Evolutionary conservation across 176 grass and related monocot genomes (phyloP).

Genomic region (Eleusine indica): DNA sequence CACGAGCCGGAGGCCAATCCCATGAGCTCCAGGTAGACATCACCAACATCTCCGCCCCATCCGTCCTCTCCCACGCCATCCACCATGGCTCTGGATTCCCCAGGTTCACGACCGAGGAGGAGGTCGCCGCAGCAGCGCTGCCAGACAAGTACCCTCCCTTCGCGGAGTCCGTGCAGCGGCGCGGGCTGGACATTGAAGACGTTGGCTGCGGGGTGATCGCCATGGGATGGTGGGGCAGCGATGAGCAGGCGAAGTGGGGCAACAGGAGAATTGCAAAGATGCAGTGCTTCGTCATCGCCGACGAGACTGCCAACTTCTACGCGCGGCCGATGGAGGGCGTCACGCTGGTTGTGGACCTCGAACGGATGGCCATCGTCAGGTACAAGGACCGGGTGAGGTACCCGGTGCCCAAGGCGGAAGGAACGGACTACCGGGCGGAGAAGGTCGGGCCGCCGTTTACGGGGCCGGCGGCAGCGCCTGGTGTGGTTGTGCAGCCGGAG

Average conservation of each 20-base stretch:
- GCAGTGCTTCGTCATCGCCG: constrained; percentile 46
- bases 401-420: constrained; percentile 53
- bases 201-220: not conserved
- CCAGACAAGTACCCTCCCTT: not conserved
- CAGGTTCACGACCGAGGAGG: not conserved
- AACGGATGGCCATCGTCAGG: constrained; percentile 60
- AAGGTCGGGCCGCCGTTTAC: constrained; percentile 10
- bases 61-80: not conserved
- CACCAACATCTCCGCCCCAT: not conserved
- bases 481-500: constrained; percentile 2
- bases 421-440: constrained; percentile 55
- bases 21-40: not conserved
- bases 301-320: constrained; percentile 59
- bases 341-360: constrained; percentile 65
- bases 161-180: not conserved
- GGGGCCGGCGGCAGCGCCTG: not conserved
- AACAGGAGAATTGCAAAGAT: constrained; percentile 43
- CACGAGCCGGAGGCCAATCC: not conserved
- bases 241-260: not conserved
- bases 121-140: not conserved
- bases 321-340: constrained; percentile 64
- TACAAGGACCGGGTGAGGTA: constrained; percentile 45
- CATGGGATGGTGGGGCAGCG: constrained; percentile 55
- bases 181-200: not conserved
- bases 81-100: not conserved